Evolutionary conservation across 768 basidiomycete genomes (phyloP), one percentile per base, ranked within the genome.

Genomic region (Lentinula aciculospora): DNA sequence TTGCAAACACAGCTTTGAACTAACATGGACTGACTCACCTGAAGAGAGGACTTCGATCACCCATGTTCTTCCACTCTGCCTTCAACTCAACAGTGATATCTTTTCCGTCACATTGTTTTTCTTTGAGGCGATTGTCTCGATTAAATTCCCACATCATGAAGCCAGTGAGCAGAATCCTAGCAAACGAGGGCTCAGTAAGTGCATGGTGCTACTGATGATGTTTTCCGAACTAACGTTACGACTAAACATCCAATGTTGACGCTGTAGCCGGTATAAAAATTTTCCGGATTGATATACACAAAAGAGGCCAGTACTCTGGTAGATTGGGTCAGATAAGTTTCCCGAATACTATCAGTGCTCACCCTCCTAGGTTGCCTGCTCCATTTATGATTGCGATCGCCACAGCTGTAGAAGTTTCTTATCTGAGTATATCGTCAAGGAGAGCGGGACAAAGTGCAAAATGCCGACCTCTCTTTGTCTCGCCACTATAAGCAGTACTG

Each of bases 21-120:
- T 4, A 37, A 17, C 3, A 39, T 12, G 6, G 3, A 29, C 17
- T 19, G 25, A 5, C 45, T 5, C 50, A 71, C 71, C 75, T 68
- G 65, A 75, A 80, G n/a, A 80, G 67, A 48, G 80, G 79, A 58
- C 76, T 79, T 34, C 69, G 64, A 53, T 80, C 78, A 17, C 76
- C 79, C 68, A 80, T 68, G 8, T 81, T 67, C 42, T 65, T 64
- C 60, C 74, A 80, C 47, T 76, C 68, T 1, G 69, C 68, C 51
- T 59, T 65, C 51, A 58, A 65, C 37, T 62, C 65, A 19, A 69
- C 67, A 8, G 66, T 69, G 56, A 80, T 76, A 2, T 70, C 71
- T 57, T 69, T 67, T 3, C 68, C 64, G 3, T 58, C 67, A 56
- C 79, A 79, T n/a, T 69, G 61, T n/a, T 66, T 71, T 32, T 74